Percentiles rank a stretch among this genome's conserved stretches.
phyloP scores from a whole-genome alignment of 2,329 filamentous ascomycete species.

The Ceratocystiopsis brevicomis region DNA sequence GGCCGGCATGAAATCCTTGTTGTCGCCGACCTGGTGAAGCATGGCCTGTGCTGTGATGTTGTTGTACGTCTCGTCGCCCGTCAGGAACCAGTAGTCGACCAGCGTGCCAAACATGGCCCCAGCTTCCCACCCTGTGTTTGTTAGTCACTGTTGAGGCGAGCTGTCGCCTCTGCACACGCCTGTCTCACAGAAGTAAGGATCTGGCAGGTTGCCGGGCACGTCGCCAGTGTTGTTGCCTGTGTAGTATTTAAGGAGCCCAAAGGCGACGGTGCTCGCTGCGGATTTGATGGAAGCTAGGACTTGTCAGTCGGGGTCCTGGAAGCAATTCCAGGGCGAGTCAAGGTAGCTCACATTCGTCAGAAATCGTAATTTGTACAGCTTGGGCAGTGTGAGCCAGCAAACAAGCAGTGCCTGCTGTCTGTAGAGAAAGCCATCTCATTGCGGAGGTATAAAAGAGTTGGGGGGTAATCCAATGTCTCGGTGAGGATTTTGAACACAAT shows the following conservation, averaged over 20 bases:
- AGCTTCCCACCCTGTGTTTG: slow-evolving; percentile 45
- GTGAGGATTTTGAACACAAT: background rate
- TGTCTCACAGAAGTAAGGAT: slow-evolving; percentile 42
- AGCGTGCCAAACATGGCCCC: slow-evolving; percentile 52
- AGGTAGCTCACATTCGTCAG: slow-evolving; percentile 2
- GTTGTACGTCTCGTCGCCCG: slow-evolving; percentile 47
- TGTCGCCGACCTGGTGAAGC: slow-evolving; percentile 39
- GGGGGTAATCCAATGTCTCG: background rate
- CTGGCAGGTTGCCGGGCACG: slow-evolving; percentile 35
- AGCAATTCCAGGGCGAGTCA: background rate
- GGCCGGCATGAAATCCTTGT: slow-evolving; percentile 44
- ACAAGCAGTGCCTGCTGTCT: slow-evolving; percentile 4
- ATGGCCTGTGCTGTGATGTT: slow-evolving; percentile 37
- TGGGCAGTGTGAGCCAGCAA: slow-evolving; percentile 6
- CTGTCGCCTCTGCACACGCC: too few species aligned
- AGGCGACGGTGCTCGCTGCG: slow-evolving; percentile 25
- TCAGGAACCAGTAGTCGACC: slow-evolving; percentile 55
- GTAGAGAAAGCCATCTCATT: background rate
- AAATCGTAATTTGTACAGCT: slow-evolving; percentile 7
- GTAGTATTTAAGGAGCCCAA: slow-evolving; percentile 24
- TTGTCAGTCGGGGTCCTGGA: background rate
- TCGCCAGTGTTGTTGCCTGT: slow-evolving; percentile 41
- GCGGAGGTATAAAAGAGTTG: too few species aligned
- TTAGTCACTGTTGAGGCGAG: too few species aligned
- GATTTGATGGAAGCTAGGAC: slow-evolving; percentile 30